These are phyloP conservation scores for Amanita brunnescens DNA, from an alignment of 768 basidiomycete genomes.

Conservation along the genomic window DNA sequence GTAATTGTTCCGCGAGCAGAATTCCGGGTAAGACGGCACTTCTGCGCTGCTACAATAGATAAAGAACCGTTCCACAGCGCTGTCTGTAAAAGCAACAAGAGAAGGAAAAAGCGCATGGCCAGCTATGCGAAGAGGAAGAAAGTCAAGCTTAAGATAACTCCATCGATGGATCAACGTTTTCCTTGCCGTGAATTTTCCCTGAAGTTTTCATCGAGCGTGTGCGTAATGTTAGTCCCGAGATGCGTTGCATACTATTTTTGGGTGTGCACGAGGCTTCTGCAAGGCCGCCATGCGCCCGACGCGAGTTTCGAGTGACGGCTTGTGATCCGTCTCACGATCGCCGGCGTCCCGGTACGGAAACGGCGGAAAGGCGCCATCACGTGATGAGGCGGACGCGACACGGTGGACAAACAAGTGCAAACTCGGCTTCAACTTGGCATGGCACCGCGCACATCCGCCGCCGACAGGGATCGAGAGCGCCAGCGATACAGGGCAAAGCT, in stretches of 20 bases:
- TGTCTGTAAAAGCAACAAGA: not conserved
- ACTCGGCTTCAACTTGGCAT: not conserved
- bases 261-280: constrained; percentile 1
- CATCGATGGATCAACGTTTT: not conserved
- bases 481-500: constrained; percentile 32
- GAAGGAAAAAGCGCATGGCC: not conserved
- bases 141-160: not conserved
- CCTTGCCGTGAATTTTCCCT: not conserved
- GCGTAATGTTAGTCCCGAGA: not conserved
- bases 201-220: not conserved
- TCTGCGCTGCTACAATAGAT: constrained; percentile 3
- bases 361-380: not conserved
- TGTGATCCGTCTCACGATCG: too few species aligned
- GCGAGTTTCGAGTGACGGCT: not conserved
- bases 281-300: not conserved
- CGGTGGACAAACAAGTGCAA: constrained; percentile 5
- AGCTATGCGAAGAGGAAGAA: not conserved
- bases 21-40: constrained; percentile 2
- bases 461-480: constrained; percentile 26
- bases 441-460: constrained; percentile 9
- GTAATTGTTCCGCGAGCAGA: not conserved
- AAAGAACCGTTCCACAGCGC: not conserved
- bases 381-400: constrained; percentile 2
- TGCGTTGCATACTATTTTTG: not conserved
- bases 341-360: not conserved